A percentile compares a stretch with the other conserved stretches of the same genome.
Evolutionary conservation across 257 asterid genomes (phyloP).

Genomic region (Ajuga chamaepitys): DNA sequence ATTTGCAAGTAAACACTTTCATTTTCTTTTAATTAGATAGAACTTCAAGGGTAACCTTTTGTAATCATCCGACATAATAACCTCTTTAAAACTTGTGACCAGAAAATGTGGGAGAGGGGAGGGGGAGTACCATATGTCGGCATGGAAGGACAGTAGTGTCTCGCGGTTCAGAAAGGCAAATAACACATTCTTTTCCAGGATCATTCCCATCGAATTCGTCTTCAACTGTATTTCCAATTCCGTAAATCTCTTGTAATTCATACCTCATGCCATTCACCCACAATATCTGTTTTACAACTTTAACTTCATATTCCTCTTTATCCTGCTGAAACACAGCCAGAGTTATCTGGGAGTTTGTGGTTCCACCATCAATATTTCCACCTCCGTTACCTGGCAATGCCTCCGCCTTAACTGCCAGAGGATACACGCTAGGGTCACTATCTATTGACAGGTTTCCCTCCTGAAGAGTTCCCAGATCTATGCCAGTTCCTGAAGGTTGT

Average conservation of each 20-base stretch:
- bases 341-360: slow-evolving; percentile 71
- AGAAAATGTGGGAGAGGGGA: not conserved
- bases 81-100: not conserved
- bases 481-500: slow-evolving; percentile 48
- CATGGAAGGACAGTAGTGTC: slow-evolving; percentile 95
- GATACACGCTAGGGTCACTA: slow-evolving; percentile 39
- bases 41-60: too few relatives aligned
- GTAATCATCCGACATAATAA: not conserved
- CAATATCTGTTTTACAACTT: slow-evolving; percentile 76
- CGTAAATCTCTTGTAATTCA: slow-evolving; percentile 81
- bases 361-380: slow-evolving; percentile 27
- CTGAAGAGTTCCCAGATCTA: slow-evolving; percentile 47
- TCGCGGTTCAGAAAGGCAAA: slow-evolving; percentile 84
- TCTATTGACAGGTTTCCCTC: slow-evolving; percentile 40
- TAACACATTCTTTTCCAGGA: slow-evolving; percentile 85
- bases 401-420: slow-evolving; percentile 67
- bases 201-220: slow-evolving; percentile 64
- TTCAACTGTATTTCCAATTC: slow-evolving; percentile 72
- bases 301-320: slow-evolving; percentile 60
- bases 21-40: too few relatives aligned
- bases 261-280: slow-evolving; percentile 83
- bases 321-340: slow-evolving; percentile 81
- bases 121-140: slow-evolving; percentile 67
- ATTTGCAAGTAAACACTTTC: too few relatives aligned
- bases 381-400: slow-evolving; percentile 33